Conservation (phyloP, 1,284 basidiomycete species). For the Pterulicium gracile region DNA sequence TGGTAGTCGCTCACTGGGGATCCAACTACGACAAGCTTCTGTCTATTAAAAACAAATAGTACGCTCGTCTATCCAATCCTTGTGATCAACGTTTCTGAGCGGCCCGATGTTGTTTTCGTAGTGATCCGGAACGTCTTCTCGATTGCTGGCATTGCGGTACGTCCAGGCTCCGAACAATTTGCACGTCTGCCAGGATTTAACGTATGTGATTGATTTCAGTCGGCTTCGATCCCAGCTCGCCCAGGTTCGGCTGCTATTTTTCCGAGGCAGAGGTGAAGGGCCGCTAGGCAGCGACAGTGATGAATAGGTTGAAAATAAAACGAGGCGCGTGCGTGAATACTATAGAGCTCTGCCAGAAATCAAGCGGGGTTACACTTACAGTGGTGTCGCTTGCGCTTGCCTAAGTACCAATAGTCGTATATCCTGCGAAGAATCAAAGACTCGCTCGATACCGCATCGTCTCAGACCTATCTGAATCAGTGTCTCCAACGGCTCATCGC, state of each 20-base stretch:
- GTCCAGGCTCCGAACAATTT: conserved; percentile 2
- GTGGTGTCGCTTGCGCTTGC: too few species aligned
- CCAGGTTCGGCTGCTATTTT: not conserved
- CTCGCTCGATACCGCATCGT: too few species aligned
- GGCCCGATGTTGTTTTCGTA: not conserved
- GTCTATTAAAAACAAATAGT: conserved; percentile 4
- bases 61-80: not conserved
- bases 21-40: not conserved
- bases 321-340: too few species aligned
- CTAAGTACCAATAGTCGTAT: too few species aligned
- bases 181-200: not conserved
- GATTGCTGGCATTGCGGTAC: conserved; percentile 10
- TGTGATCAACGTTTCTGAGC: not conserved
- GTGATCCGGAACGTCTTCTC: conserved; percentile 6
- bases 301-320: too few species aligned
- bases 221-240: not conserved
- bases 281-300: too few species aligned
- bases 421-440: too few species aligned
- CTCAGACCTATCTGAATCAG: too few species aligned
- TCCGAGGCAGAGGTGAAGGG: too few species aligned
- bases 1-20: conserved; percentile 3
- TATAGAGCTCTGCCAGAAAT: too few species aligned
- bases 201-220: not conserved
- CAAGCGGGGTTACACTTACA: too few species aligned
- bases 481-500: too few species aligned